Base-by-base conservation (phyloP, 1,284 basidiomycete genomes). In the Psilocybe mexicana region DNA sequence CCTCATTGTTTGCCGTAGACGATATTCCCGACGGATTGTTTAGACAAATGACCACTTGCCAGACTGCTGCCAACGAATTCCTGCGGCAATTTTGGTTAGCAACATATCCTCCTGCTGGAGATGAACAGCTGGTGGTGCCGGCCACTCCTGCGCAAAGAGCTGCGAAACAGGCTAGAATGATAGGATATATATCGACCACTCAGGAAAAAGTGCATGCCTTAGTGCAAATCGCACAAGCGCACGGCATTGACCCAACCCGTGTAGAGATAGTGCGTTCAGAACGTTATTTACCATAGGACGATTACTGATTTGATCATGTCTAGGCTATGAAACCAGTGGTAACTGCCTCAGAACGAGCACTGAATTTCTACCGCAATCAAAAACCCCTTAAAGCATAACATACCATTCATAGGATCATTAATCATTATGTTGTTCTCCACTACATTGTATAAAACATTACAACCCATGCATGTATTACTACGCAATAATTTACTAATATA, bases 31-130 rank as follows among this genome's bases (percentile, higher is more conserved):
- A 91, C 30, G 76, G 76, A 1, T 75, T 98, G 24, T 86, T 93
- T 63, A 80, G 86, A 52, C 87, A 93, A 70, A 90, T 98, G 82
- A 85, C 86, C 7, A 91, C 92, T 0, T 92, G 92, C 65, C 94
- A 98, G 68, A 94, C 93, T 0, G 90, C 95, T 1, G 90, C 95
- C 2, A 95, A 93, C 64, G 96, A 99, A 72, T 98, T 98, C 71
- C 79, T 99, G 8, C 86, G 96, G 8, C 96, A 98, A 70, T 98
- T 95, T 70, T 99, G 96, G 95, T 82, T 89, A 8, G 84, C 94
- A 0, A 83, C 93, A 51, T 90, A 96, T 57, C 96, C 96, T 1
- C 84, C 90, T 1, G 74, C 83, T 0, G 77, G 80, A 18, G 87
- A 92, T 35, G 68, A 80, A 14, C 80, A 80, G 60, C 76, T 78